Conservation (phyloP, 768 basidiomycete genomes). For the Pisolithus marmoratus region DNA sequence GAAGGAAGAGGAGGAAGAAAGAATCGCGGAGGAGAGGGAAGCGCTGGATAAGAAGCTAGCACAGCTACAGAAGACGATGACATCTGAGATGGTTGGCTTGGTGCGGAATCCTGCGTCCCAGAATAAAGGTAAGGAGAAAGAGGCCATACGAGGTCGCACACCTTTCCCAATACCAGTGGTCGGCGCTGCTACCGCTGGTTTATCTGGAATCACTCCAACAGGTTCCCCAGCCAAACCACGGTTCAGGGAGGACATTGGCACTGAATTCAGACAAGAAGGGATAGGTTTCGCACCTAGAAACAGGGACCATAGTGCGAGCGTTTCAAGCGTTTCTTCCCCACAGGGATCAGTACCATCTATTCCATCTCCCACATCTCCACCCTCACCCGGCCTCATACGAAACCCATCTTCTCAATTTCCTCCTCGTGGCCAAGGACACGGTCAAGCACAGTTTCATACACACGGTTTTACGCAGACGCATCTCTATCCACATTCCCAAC, state of each 20-base stretch:
- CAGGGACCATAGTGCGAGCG: conserved; percentile 60
- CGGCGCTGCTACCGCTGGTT: conserved; percentile 5
- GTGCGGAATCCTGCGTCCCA: conserved; percentile 36
- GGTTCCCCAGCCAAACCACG: conserved; percentile 26
- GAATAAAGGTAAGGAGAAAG: conserved; percentile 33
- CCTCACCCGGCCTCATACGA: conserved; percentile 14
- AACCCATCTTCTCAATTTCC: not conserved
- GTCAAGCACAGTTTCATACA: not conserved
- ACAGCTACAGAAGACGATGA: conserved; percentile 68
- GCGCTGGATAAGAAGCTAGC: conserved; percentile 60
- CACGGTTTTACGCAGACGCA: conserved; percentile 19
- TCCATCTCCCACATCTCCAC: conserved; percentile 62
- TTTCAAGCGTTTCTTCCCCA: conserved; percentile 69
- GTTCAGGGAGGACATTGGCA: conserved; percentile 11
- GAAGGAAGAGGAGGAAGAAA: conserved; percentile 66
- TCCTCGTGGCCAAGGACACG: not conserved
- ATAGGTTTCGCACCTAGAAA: conserved; percentile 30
- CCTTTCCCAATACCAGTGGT: conserved; percentile 9
- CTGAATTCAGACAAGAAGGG: conserved; percentile 35
- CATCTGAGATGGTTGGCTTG: conserved; percentile 65
- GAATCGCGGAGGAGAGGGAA: conserved; percentile 62
- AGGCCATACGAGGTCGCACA: conserved; percentile 40
- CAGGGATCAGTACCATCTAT: conserved; percentile 79
- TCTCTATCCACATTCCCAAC: conserved; percentile 18
- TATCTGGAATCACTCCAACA: conserved; percentile 10